phyloP scores from a whole-genome alignment of 495 filamentous ascomycete species.

The Lophiotrema nucula region DNA sequence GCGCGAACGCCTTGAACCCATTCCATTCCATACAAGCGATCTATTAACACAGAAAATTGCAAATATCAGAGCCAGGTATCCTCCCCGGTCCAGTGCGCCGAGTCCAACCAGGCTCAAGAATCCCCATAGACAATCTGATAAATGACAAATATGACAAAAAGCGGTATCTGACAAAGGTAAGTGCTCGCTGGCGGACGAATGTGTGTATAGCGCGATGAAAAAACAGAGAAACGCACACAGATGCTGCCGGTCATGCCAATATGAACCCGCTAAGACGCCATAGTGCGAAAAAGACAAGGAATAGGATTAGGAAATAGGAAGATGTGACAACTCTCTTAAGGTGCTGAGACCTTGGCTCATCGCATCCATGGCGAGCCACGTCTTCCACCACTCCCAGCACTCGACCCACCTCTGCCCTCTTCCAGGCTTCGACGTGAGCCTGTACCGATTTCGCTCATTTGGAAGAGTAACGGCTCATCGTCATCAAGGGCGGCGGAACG shows the following conservation, averaged over 20 bases:
- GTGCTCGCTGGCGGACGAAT: not conserved
- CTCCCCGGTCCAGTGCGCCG: not conserved
- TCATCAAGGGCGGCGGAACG: conserved; percentile 49
- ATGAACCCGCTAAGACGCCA: not conserved
- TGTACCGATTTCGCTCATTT: conserved; percentile 77
- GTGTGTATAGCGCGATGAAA: not conserved
- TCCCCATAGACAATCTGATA: not conserved
- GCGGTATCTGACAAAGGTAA: not conserved
- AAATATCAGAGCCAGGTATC: not conserved
- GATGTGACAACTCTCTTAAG: not conserved
- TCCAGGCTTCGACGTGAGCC: conserved; percentile 71
- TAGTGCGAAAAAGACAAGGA: not conserved
- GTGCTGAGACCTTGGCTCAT: not conserved
- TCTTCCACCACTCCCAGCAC: conserved; percentile 26
- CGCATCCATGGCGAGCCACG: conserved; percentile 22
- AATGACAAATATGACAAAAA: not conserved
- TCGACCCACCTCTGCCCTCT: conserved; percentile 48
- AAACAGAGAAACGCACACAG: not conserved
- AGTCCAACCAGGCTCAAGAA: not conserved
- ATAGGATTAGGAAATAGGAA: not conserved
- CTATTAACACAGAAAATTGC: not conserved
- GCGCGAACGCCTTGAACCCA: not conserved
- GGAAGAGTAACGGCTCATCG: conserved; percentile 81
- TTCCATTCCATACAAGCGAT: too few species aligned
- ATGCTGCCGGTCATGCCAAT: conserved; percentile 5